phyloP scores from a whole-genome alignment of 1,284 basidiomycete species.

The Singerocomus rubriflavus region DNA sequence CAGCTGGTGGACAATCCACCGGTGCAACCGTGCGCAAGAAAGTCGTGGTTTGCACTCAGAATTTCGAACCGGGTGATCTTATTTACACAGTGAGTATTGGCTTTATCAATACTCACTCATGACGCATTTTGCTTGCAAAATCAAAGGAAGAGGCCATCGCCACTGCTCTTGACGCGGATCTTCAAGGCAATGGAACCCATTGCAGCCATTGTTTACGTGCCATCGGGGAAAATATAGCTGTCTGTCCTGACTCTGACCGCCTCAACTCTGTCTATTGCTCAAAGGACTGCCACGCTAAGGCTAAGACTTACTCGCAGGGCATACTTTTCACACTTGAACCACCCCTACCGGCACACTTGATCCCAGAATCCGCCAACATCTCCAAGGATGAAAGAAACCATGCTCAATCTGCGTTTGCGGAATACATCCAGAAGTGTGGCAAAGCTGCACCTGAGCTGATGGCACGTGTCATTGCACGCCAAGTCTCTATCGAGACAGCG shows the following conservation, averaged over 20 bases:
- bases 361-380: conserved; percentile 34
- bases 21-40: conserved; percentile 42
- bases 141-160: conserved; percentile 68
- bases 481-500: conserved; percentile 60
- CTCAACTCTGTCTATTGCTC: conserved; percentile 70
- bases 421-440: conserved; percentile 49
- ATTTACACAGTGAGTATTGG: conserved; percentile 64
- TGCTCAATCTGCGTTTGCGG: conserved; percentile 57
- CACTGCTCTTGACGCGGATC: conserved; percentile 63
- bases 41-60: conserved; percentile 62
- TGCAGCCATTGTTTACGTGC: conserved; percentile 69
- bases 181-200: conserved; percentile 61
- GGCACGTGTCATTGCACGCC: conserved; percentile 67
- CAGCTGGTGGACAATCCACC: conserved; percentile 16
- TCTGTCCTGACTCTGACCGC: conserved; percentile 48
- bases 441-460: conserved; percentile 54
- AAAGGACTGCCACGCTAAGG: conserved; percentile 54
- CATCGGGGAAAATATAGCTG: conserved; percentile 44
- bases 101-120: not conserved
- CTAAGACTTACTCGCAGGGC: conserved; percentile 58
- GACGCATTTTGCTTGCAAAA: conserved; percentile 5
- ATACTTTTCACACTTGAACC: conserved; percentile 68
- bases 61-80: conserved; percentile 64
- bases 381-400: conserved; percentile 44
- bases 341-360: conserved; percentile 54